Percentiles rank a stretch among this genome's conserved stretches.
Conservation (phyloP, 108 stramenopile species). For the Nitzschia sp. region DNA sequence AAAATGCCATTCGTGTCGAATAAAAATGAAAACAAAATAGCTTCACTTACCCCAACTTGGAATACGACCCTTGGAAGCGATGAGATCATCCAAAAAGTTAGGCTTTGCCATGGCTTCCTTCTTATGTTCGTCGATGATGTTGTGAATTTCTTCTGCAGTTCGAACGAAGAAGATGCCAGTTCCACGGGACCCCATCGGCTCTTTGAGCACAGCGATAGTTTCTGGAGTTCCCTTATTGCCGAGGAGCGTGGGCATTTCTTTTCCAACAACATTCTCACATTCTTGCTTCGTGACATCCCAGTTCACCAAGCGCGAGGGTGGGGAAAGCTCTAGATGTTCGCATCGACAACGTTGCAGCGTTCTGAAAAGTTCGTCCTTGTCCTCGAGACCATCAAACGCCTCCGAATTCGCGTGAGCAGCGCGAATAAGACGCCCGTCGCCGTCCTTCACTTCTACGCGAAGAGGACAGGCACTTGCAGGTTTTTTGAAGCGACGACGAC, state of each 20-base stretch:
- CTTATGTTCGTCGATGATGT: slow-evolving; percentile 44
- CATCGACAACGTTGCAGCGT: slow-evolving; percentile 57
- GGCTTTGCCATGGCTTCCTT: slow-evolving; percentile 38
- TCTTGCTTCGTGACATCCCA: slow-evolving; percentile 56
- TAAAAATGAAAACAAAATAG: not conserved
- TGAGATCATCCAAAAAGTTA: slow-evolving; percentile 43
- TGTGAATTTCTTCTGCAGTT: slow-evolving; percentile 47
- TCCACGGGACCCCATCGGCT: slow-evolving; percentile 55
- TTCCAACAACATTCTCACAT: slow-evolving; percentile 49
- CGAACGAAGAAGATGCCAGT: slow-evolving; percentile 54
- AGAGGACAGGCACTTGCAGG: slow-evolving; percentile 5
- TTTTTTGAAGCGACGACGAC: slow-evolving; percentile 23
- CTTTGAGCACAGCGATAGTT: slow-evolving; percentile 50
- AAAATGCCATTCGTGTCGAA: not conserved
- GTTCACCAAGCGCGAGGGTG: slow-evolving; percentile 47
- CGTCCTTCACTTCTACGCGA: slow-evolving; percentile 15
- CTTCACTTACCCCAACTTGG: slow-evolving; percentile 58
- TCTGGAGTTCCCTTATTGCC: slow-evolving; percentile 8
- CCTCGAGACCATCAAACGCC: slow-evolving; percentile 55
- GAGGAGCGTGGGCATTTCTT: slow-evolving; percentile 32
- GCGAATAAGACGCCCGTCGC: slow-evolving; percentile 3
- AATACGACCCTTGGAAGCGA: slow-evolving; percentile 51
- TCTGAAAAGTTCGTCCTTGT: slow-evolving; percentile 60
- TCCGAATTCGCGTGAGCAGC: slow-evolving; percentile 48
- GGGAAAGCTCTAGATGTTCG: slow-evolving; percentile 43